phyloP scores from a whole-genome alignment of 2,329 filamentous ascomycete species.

The Paecilomyces sp. region DNA sequence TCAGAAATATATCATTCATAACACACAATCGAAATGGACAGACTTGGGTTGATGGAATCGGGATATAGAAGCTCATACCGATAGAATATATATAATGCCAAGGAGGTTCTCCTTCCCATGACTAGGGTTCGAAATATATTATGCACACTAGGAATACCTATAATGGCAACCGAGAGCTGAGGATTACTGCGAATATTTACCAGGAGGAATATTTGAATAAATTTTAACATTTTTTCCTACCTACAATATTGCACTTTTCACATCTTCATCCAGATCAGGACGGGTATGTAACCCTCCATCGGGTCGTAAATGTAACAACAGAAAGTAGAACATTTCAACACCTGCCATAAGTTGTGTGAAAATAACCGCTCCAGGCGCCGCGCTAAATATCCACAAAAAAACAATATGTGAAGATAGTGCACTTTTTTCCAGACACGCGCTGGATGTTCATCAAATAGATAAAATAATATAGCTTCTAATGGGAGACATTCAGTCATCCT shows the following conservation, averaged over 20 bases:
- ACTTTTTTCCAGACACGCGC: not conserved
- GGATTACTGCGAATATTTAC: no score
- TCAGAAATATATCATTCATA: no score
- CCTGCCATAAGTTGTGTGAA: not conserved
- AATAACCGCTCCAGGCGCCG: not conserved
- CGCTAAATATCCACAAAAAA: not conserved
- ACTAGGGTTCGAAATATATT: no score
- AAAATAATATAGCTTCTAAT: constrained; percentile 1
- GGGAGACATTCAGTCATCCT: constrained; percentile 12
- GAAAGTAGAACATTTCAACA: not conserved
- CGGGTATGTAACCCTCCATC: not conserved
- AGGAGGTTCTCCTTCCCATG: no score
- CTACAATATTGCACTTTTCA: not conserved
- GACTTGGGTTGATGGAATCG: no score
- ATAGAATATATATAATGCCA: no score
- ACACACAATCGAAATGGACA: no score
- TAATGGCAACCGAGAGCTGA: no score
- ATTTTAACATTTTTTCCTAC: not conserved
- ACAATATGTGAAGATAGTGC: constrained; percentile 3
- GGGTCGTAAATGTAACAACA: not conserved
- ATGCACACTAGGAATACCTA: no score
- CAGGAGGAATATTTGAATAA: not conserved
- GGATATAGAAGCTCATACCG: no score
- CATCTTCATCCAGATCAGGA: not conserved
- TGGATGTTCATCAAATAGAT: constrained; percentile 2